These are phyloP conservation scores for Lactarius quietus DNA, from an alignment of 768 basidiomycete genomes.

Conservation along the genomic window DNA sequence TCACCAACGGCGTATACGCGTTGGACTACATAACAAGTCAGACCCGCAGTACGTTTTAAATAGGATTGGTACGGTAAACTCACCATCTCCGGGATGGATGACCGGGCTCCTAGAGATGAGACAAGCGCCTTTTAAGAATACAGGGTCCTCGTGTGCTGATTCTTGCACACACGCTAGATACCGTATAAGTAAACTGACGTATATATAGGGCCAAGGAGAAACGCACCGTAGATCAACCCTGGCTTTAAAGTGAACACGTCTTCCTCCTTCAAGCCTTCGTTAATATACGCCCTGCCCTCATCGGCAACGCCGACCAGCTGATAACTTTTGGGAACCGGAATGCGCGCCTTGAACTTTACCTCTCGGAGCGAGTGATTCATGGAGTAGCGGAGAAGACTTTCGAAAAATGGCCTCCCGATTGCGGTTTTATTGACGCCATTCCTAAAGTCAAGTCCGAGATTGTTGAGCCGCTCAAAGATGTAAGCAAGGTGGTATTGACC, in stretches of 20 bases:
- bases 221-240: constrained; percentile 19
- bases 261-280: constrained; percentile 8
- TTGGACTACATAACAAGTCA: constrained; percentile 21
- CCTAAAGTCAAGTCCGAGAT: constrained; percentile 48
- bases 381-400: constrained; percentile 52
- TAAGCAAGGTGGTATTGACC: constrained; percentile 45
- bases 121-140: constrained; percentile 11
- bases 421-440: constrained; percentile 32
- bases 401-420: constrained; percentile 55
- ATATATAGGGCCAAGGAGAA: background rate
- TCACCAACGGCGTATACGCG: constrained; percentile 32
- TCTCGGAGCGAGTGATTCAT: constrained; percentile 64
- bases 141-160: background rate
- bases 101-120: constrained; percentile 34
- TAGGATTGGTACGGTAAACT: background rate
- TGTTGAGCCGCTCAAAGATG: constrained; percentile 47
- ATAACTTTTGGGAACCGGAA: constrained; percentile 63
- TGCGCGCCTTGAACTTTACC: constrained; percentile 73
- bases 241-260: constrained; percentile 14
- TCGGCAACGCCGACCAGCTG: constrained; percentile 80
- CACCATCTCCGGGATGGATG: constrained; percentile 36
- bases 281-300: constrained; percentile 46
- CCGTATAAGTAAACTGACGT: background rate
- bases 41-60: background rate
- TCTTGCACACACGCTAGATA: constrained; percentile 21